These are phyloP conservation scores for Calonectria pteridis DNA, from an alignment of 2,329 filamentous ascomycete genomes.

Conservation along the genomic window DNA sequence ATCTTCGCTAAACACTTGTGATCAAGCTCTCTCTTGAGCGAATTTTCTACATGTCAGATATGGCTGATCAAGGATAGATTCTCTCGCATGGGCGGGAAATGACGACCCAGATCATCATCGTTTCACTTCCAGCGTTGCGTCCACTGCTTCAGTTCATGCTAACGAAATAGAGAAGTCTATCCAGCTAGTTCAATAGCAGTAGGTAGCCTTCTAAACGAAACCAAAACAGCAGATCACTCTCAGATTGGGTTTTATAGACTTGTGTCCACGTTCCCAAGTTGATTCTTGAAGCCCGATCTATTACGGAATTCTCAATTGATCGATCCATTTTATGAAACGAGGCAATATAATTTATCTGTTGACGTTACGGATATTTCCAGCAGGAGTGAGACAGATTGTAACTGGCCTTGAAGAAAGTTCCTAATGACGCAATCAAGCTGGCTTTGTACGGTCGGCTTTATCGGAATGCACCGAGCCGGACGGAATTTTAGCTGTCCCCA, in stretches of 20 bases:
- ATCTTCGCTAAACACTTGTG: background rate
- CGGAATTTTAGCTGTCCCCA: background rate
- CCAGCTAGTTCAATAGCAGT: background rate
- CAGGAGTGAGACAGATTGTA: background rate
- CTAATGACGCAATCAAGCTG: background rate
- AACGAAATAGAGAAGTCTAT: background rate
- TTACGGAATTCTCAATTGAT: background rate
- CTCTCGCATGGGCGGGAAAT: background rate
- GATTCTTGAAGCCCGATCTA: background rate
- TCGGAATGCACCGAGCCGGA: background rate
- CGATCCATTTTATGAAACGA: background rate
- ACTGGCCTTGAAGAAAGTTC: background rate
- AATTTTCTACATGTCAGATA: too few relatives aligned
- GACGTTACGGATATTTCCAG: background rate
- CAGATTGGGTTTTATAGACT: background rate
- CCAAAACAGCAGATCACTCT: background rate
- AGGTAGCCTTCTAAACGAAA: background rate
- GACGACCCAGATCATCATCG: slow-evolving; percentile 6
- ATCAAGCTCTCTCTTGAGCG: background rate
- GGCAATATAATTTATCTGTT: background rate
- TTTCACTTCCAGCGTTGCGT: background rate
- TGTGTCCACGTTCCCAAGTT: background rate
- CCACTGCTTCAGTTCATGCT: background rate
- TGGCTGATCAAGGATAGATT: background rate
- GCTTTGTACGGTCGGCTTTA: background rate